These are phyloP conservation scores for Dothistroma pini DNA, from an alignment of 2,329 filamentous ascomycete genomes.

Conservation along the genomic window DNA sequence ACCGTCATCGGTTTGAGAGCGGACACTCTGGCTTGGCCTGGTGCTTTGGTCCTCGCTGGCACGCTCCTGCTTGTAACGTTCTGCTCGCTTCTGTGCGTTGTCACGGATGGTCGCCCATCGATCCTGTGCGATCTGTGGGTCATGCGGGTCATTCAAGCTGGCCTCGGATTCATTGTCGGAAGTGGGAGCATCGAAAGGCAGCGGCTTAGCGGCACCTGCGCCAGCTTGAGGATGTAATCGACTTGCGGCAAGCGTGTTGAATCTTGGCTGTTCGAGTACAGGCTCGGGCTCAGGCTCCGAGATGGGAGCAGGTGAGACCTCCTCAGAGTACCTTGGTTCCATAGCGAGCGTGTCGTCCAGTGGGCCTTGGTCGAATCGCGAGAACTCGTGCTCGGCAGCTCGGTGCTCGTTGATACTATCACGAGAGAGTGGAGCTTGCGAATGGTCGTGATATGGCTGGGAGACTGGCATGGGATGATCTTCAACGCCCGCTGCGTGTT, in stretches of 20 bases:
- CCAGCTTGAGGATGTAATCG: conserved; percentile 17
- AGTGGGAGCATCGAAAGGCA: conserved; percentile 10
- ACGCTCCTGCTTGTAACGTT: conserved; percentile 34
- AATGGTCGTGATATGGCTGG: conserved; percentile 44
- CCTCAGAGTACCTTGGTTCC: conserved; percentile 50
- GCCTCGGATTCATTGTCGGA: conserved; percentile 36
- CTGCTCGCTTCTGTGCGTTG: conserved; percentile 80
- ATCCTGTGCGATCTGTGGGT: conserved; percentile 55
- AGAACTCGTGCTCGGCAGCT: conserved; percentile 60
- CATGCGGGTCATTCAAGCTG: conserved; percentile 37
- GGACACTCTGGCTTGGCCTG: conserved; percentile 52
- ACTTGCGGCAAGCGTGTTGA: conserved; percentile 19
- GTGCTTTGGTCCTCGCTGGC: conserved; percentile 61
- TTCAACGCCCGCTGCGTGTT: conserved; percentile 13
- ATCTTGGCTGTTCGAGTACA: conserved; percentile 16
- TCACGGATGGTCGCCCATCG: conserved; percentile 95
- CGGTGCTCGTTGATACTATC: conserved; percentile 57
- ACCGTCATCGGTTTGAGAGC: conserved; percentile 61
- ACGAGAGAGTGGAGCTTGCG: conserved; percentile 54
- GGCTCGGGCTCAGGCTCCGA: neutral
- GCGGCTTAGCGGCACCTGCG: conserved; percentile 9
- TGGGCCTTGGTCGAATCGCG: conserved; percentile 82
- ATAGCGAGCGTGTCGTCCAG: conserved; percentile 83
- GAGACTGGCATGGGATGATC: conserved; percentile 24
- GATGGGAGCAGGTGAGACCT: conserved; percentile 14